phyloP scores from a whole-genome alignment of 2,329 filamentous ascomycete genomes.

The Alternaria alternata region DNA sequence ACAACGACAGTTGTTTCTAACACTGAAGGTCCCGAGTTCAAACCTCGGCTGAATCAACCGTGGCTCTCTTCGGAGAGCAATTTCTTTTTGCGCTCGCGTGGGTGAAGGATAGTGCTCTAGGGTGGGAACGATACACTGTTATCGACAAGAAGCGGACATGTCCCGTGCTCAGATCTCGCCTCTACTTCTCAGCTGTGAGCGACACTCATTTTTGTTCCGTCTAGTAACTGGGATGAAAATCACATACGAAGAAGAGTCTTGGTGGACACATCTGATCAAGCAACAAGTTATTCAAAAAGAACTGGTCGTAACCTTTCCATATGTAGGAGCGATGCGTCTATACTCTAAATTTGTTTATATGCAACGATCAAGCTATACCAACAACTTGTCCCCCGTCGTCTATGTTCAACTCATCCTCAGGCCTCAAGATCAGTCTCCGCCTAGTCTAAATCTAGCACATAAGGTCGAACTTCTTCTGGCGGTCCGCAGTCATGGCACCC shows the following conservation, averaged over 20 bases:
- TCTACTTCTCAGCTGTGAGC: not conserved
- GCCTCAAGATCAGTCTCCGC: not conserved
- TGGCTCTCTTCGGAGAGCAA: not conserved
- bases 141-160: not conserved
- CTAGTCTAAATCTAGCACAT: conserved; percentile 51
- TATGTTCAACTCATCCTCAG: not conserved
- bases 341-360: conserved; percentile 1
- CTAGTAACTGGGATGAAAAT: not conserved
- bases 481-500: conserved; percentile 71
- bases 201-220: not conserved
- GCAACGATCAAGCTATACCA: not conserved
- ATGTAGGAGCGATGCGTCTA: not conserved
- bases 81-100: not conserved
- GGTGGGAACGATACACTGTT: not conserved
- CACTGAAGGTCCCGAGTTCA: conserved; percentile 6
- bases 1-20: conserved; percentile 33
- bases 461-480: conserved; percentile 65
- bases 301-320: not conserved
- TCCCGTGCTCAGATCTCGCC: not conserved
- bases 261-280: not conserved
- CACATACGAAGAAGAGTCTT: not conserved
- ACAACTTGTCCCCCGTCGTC: not conserved
- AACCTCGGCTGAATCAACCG: conserved; percentile 1
- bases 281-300: not conserved
- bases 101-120: not conserved